A percentile compares a stretch with the other conserved stretches of the same genome.
Conservation (phyloP, 768 basidiomycete species). For the Strobilomyces echinocephalus region DNA sequence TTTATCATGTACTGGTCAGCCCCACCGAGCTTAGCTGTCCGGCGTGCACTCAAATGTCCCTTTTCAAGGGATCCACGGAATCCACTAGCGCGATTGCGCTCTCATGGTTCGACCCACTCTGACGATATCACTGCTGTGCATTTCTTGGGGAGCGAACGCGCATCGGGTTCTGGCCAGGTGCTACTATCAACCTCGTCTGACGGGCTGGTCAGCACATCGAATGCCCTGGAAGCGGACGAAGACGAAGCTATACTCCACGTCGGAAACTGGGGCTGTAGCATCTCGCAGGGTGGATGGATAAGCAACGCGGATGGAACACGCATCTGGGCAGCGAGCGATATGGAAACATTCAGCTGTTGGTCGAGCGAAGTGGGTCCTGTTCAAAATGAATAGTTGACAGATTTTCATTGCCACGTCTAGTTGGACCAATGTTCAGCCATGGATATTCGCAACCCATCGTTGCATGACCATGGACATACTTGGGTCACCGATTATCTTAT, state of each 20-base stretch:
- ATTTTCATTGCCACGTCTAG: conserved; percentile 33
- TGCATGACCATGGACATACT: conserved; percentile 50
- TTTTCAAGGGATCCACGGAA: conserved; percentile 76
- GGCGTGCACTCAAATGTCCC: conserved; percentile 2
- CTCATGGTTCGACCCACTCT: conserved; percentile 85
- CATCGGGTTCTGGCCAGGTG: conserved; percentile 37
- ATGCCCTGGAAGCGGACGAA: conserved; percentile 74
- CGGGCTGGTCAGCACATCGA: conserved; percentile 70
- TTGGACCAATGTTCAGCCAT: conserved; percentile 52
- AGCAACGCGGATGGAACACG: conserved; percentile 30
- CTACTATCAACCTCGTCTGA: conserved; percentile 84
- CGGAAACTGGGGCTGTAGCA: conserved; percentile 81
- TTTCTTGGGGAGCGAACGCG: conserved; percentile 34
- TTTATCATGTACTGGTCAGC: conserved; percentile 78
- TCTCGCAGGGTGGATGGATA: conserved; percentile 74
- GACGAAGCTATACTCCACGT: conserved; percentile 80
- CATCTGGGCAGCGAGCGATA: conserved; percentile 87
- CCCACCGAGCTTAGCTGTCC: not conserved
- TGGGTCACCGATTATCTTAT: conserved; percentile 83
- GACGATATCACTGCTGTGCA: conserved; percentile 84
- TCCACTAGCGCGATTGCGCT: conserved; percentile 60
- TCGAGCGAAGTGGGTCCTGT: conserved; percentile 50
- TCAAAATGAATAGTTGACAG: not conserved
- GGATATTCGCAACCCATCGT: conserved; percentile 62
- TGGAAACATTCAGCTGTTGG: conserved; percentile 93